A percentile compares a stretch with the other conserved stretches of the same genome.
phyloP scores from a whole-genome alignment of 1,139 yeast genomes.

The Geotrichum restrictum region DNA sequence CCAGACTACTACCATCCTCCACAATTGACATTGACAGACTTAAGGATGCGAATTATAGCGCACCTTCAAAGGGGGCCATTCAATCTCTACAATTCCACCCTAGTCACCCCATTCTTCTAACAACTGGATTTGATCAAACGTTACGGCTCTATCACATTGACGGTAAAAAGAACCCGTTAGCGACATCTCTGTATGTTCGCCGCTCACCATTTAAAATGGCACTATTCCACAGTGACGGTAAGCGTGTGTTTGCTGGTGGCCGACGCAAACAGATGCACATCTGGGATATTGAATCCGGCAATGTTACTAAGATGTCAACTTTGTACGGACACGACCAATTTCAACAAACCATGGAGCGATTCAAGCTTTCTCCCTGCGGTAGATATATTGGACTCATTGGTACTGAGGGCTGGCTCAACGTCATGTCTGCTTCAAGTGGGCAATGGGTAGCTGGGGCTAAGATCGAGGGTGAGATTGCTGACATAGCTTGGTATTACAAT shows the following conservation, averaged over 20 bases:
- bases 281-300: conserved; percentile 79
- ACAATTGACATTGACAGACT: conserved; percentile 71
- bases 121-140: conserved; percentile 92
- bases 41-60: conserved; percentile 77
- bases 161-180: conserved; percentile 78
- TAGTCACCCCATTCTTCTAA: conserved; percentile 72
- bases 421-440: conserved; percentile 70
- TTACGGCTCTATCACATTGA: conserved; percentile 84
- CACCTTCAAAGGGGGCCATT: conserved; percentile 68
- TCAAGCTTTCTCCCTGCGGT: conserved; percentile 69
- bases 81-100: conserved; percentile 85
- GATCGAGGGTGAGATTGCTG: conserved; percentile 76
- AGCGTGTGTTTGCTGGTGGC: conserved; percentile 77
- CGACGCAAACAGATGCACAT: conserved; percentile 87
- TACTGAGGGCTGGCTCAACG: conserved; percentile 83
- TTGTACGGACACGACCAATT: conserved; percentile 86
- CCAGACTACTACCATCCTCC: conserved; percentile 64
- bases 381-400: conserved; percentile 73
- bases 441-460: conserved; percentile 86
- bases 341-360: conserved; percentile 84
- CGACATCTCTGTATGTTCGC: conserved; percentile 73
- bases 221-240: conserved; percentile 53
- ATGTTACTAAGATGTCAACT: conserved; percentile 77
- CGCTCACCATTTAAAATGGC: conserved; percentile 80
- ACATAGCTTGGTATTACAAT: conserved; percentile 61